phyloP scores from a whole-genome alignment of 1,284 basidiomycete genomes.

The Cutaneotrichosporon dermatis region DNA sequence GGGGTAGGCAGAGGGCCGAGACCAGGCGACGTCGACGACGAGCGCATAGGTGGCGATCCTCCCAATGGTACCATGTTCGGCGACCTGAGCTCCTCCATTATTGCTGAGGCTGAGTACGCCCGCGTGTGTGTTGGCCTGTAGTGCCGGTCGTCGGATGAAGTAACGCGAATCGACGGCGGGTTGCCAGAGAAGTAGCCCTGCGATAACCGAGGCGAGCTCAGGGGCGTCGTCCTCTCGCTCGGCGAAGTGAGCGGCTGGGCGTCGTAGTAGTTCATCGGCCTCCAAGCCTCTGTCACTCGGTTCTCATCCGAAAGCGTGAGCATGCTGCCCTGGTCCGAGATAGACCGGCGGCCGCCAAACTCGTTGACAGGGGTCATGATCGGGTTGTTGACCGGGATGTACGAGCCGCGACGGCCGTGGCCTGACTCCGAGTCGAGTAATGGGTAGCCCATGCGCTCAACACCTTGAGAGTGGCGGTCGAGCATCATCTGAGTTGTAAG shows the following conservation, averaged over 20 bases:
- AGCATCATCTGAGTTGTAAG: conserved; percentile 50
- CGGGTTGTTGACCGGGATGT: conserved; percentile 17
- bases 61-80: conserved; percentile 6
- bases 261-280: not conserved
- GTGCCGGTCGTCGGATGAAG: conserved; percentile 14
- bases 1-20: not conserved
- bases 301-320: conserved; percentile 21
- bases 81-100: conserved; percentile 26
- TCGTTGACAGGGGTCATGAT: conserved; percentile 7
- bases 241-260: conserved; percentile 7
- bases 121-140: conserved; percentile 19
- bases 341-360: conserved; percentile 9
- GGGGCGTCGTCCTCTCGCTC: conserved; percentile 9
- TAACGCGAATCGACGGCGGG: conserved; percentile 25
- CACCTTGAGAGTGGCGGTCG: conserved; percentile 44
- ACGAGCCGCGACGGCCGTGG: conserved; percentile 7
- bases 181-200: conserved; percentile 3
- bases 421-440: not conserved
- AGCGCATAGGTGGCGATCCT: conserved; percentile 6
- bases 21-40: conserved; percentile 9
- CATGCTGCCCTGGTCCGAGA: conserved; percentile 15
- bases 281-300: conserved; percentile 29
- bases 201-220: not conserved
- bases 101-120: conserved; percentile 28
- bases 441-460: conserved; percentile 21